Conservation (phyloP, 208 protist species). For the Leishmania turanica region DNA sequence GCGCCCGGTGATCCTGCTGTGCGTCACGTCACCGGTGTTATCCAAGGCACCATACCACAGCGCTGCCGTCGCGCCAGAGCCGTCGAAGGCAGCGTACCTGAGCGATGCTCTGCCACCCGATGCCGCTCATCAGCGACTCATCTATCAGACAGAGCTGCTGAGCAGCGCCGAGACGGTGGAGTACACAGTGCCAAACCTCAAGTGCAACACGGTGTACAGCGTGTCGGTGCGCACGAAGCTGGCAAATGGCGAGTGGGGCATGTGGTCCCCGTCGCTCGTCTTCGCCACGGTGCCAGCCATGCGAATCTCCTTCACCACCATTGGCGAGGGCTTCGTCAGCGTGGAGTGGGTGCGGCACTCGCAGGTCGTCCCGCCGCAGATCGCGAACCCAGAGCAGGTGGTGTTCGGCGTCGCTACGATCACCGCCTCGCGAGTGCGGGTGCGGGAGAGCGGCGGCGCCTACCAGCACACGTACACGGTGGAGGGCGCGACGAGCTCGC, state of each 20-base stretch:
- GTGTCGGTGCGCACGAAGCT: constrained; percentile 90
- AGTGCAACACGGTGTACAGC: constrained; percentile 88
- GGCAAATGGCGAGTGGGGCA: constrained; percentile 86
- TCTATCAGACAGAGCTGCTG: constrained; percentile 88
- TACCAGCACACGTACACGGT: constrained; percentile 71
- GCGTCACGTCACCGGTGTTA: constrained; percentile 86
- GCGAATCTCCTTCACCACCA: constrained; percentile 73
- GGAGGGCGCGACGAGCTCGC: constrained; percentile 61
- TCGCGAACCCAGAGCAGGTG: constrained; percentile 52
- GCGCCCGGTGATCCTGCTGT: constrained; percentile 85
- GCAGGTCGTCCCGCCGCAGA: constrained; percentile 67
- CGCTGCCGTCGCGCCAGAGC: not conserved
- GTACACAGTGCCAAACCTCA: constrained; percentile 86
- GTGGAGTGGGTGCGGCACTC: constrained; percentile 80
- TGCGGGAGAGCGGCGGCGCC: constrained; percentile 75
- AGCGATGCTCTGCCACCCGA: constrained; percentile 78
- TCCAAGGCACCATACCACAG: constrained; percentile 67
- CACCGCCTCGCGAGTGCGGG: constrained; percentile 79
- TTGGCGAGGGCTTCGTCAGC: constrained; percentile 86
- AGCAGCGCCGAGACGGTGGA: constrained; percentile 54
- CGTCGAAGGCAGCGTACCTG: constrained; percentile 40
- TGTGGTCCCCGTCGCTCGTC: constrained; percentile 82
- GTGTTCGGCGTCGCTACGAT: constrained; percentile 74
- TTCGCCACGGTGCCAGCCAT: constrained; percentile 89
- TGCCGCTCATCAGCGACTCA: constrained; percentile 71